Percentiles rank a stretch among this genome's conserved stretches.
Conservation (phyloP, 169 alveolate species). For the Plasmodium sp. region DNA sequence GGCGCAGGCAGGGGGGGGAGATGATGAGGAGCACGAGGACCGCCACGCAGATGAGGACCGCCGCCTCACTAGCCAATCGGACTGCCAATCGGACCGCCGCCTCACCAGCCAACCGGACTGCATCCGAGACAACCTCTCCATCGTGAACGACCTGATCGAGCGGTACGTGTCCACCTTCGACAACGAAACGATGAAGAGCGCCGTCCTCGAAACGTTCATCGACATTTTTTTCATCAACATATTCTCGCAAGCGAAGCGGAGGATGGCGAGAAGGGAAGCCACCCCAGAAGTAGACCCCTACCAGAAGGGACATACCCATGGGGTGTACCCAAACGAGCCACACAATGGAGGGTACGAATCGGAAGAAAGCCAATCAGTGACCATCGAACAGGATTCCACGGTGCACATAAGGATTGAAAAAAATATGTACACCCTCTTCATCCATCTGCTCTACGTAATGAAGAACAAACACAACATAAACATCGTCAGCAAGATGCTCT, state of each 20-base stretch:
- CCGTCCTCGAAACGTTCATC: conserved; percentile 35
- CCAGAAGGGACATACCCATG: not conserved
- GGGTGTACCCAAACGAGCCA: not conserved
- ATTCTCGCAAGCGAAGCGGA: conserved; percentile 9
- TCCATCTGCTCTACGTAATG: conserved; percentile 38
- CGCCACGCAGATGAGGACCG: not conserved
- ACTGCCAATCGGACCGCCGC: not conserved
- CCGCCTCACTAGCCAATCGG: not conserved
- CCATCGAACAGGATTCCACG: not conserved
- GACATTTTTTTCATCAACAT: conserved; percentile 62
- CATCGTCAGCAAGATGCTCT: conserved; percentile 50
- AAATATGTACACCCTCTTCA: conserved; percentile 18
- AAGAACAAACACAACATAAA: conserved; percentile 62
- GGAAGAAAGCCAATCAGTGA: not conserved
- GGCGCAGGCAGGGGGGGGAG: not conserved
- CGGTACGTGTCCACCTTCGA: conserved; percentile 65
- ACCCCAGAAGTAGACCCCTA: not conserved
- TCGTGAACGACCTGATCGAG: conserved; percentile 53
- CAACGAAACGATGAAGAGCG: conserved; percentile 52
- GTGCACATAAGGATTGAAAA: conserved; percentile 20
- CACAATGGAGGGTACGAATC: not conserved
- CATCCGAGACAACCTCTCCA: conserved; percentile 13
- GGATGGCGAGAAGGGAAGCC: not conserved
- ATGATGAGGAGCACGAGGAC: not conserved
- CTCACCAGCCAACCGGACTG: not conserved